Evolutionary conservation across 1,284 basidiomycete genomes (phyloP).

Genomic region (Chalciporus sp.): DNA sequence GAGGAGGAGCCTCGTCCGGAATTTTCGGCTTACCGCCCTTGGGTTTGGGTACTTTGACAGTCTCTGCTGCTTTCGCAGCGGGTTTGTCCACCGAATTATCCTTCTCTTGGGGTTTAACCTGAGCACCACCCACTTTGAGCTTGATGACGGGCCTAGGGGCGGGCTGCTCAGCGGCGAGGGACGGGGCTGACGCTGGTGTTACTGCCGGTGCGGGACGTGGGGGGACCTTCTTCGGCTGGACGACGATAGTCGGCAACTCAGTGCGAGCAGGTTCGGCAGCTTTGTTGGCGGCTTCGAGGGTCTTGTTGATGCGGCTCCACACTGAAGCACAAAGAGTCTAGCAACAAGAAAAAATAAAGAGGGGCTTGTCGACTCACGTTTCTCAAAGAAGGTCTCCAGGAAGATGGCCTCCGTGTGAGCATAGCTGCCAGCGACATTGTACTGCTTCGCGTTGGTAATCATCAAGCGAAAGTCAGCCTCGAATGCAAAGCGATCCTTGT

Average conservation of each 20-base stretch:
- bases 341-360: neutral
- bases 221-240: conserved; percentile 35
- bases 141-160: conserved; percentile 60
- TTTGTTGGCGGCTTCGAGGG: conserved; percentile 53
- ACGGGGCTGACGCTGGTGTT: conserved; percentile 23
- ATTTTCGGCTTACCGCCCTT: conserved; percentile 53
- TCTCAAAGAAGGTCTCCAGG: conserved; percentile 85
- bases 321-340: conserved; percentile 41
- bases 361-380: conserved; percentile 54
- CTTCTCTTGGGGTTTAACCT: conserved; percentile 33
- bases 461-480: conserved; percentile 89
- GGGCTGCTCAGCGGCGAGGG: conserved; percentile 36
- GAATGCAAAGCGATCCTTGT: conserved; percentile 84
- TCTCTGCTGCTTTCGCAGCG: conserved; percentile 36
- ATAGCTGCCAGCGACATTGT: conserved; percentile 76
- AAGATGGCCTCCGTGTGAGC: conserved; percentile 78
- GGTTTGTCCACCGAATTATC: conserved; percentile 28
- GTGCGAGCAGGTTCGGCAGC: conserved; percentile 36
- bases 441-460: conserved; percentile 86
- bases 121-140: conserved; percentile 46
- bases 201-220: conserved; percentile 13
- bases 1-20: conserved; percentile 58
- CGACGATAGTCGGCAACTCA: conserved; percentile 34
- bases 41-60: conserved; percentile 33
- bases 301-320: conserved; percentile 80